A percentile compares a stretch with the other conserved stretches of the same genome.
These are phyloP conservation scores for Trichophyton schoenleinii DNA, from an alignment of 2,329 filamentous ascomycete species.

Conservation along the genomic window DNA sequence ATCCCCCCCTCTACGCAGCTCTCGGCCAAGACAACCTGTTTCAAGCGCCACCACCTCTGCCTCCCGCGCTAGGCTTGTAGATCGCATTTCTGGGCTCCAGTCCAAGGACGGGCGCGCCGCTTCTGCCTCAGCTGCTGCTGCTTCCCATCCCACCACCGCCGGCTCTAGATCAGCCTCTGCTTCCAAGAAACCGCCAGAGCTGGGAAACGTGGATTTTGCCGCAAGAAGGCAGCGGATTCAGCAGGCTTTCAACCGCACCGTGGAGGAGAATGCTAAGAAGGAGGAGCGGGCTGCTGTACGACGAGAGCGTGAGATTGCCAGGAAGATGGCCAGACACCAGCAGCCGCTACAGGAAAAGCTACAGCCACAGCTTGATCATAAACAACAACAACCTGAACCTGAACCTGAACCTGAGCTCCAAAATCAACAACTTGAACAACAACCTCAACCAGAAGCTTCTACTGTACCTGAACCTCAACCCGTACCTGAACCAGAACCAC, in stretches of 20 bases:
- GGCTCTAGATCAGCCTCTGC: conserved; percentile 17
- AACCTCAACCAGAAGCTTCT: not conserved
- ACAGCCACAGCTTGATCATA: too few species aligned
- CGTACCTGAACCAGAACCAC: too few species aligned
- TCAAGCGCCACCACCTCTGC: conserved; percentile 61
- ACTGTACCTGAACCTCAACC: too few species aligned
- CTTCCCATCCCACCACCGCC: not conserved
- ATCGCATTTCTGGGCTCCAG: conserved; percentile 40
- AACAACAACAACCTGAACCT: not conserved
- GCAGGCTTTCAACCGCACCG: conserved; percentile 72
- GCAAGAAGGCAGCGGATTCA: conserved; percentile 71
- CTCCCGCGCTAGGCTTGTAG: conserved; percentile 53
- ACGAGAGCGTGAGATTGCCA: conserved; percentile 18
- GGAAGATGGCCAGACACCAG: conserved; percentile 12
- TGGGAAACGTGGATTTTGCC: conserved; percentile 73
- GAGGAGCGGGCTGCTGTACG: conserved; percentile 33
- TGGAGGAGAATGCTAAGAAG: conserved; percentile 55
- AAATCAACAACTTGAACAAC: too few species aligned
- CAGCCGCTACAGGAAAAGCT: not conserved
- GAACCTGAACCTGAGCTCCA: not conserved
- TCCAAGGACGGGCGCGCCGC: conserved; percentile 22
- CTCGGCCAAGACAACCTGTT: conserved; percentile 66
- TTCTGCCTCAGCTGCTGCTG: conserved; percentile 16
- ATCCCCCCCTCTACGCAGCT: conserved; percentile 67
- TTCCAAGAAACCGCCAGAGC: conserved; percentile 38